Percentiles rank a stretch among this genome's conserved stretches.
phyloP scores from a whole-genome alignment of 169 alveolate species.

The Prorocentrum cordatum region DNA sequence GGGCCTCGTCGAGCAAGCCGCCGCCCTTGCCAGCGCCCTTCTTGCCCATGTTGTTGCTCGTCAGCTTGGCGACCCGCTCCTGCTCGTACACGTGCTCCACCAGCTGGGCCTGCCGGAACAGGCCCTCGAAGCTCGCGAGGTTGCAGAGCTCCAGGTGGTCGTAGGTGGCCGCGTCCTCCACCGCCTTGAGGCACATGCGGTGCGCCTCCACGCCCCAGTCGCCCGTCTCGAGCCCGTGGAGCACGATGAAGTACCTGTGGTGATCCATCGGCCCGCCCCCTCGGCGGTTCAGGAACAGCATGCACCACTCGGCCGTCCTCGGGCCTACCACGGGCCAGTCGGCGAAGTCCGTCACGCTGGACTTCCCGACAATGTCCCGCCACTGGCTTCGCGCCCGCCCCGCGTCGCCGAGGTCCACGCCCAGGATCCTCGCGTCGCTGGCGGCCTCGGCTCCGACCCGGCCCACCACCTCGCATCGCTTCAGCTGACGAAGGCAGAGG shows the following conservation, averaged over 20 bases:
- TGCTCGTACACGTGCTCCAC: slow-evolving; percentile 16
- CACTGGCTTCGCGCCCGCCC: neutral
- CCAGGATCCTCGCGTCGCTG: slow-evolving; percentile 1
- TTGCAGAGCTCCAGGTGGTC: slow-evolving; percentile 10
- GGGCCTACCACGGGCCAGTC: slow-evolving; percentile 42
- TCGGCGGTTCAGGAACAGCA: neutral
- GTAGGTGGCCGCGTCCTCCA: neutral
- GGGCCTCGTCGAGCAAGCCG: too few species aligned
- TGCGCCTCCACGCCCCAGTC: slow-evolving; percentile 31
- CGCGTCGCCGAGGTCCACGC: neutral
- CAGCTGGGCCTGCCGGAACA: neutral
- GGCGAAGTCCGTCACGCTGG: neutral
- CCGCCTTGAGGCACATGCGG: neutral
- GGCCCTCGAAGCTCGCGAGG: neutral
- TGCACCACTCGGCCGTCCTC: neutral
- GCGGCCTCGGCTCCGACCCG: too few species aligned
- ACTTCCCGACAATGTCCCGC: neutral
- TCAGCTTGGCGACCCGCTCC: too few species aligned
- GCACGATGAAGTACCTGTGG: neutral
- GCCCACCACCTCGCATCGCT: too few species aligned
- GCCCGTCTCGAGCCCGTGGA: neutral
- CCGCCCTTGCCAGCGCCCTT: too few species aligned
- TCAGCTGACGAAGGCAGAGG: too few species aligned
- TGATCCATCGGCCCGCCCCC: neutral
- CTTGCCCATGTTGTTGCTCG: too few species aligned